A percentile compares a stretch with the other conserved stretches of the same genome.
Evolutionary conservation across 371 early-diverging fungal genomes (phyloP).

Genomic region (Dichotomocladium elegans): DNA sequence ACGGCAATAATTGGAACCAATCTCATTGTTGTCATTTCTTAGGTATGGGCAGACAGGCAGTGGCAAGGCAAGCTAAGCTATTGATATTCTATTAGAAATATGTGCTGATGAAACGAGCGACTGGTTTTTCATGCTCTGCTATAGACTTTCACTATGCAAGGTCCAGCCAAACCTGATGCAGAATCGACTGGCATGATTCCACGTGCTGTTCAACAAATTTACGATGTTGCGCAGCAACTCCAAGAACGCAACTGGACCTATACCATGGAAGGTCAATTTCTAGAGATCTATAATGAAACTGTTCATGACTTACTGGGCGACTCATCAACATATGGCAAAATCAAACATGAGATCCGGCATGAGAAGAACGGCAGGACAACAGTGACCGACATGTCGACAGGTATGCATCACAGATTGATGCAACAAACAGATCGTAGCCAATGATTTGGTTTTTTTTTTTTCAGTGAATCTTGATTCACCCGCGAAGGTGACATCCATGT

Average conservation of each 20-base stretch:
- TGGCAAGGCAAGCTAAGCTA: slow-evolving; percentile 70
- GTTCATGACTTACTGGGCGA: slow-evolving; percentile 67
- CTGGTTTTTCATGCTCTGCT: too few relatives aligned
- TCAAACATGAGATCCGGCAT: slow-evolving; percentile 84
- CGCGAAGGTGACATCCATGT: slow-evolving; percentile 63
- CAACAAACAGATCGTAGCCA: background rate
- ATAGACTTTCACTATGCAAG: slow-evolving; percentile 82
- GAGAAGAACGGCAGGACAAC: slow-evolving; percentile 68
- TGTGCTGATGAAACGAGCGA: too few relatives aligned
- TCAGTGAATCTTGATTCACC: slow-evolving; percentile 61
- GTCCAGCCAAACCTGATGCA: slow-evolving; percentile 39
- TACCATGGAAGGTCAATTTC: slow-evolving; percentile 77
- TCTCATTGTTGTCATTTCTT: background rate
- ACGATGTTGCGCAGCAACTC: slow-evolving; percentile 67
- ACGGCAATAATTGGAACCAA: background rate
- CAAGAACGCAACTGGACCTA: slow-evolving; percentile 87
- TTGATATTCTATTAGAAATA: too few relatives aligned
- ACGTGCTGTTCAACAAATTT: slow-evolving; percentile 85
- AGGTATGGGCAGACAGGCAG: slow-evolving; percentile 98
- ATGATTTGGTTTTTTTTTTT: background rate
- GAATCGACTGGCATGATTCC: slow-evolving; percentile 83
- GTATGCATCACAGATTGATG: slow-evolving; percentile 22
- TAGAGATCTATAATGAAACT: slow-evolving; percentile 96
- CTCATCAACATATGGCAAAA: slow-evolving; percentile 31
- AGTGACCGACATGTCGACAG: slow-evolving; percentile 72